A percentile compares a stretch with the other conserved stretches of the same genome.
Conservation (phyloP, 306 rosid genomes). For the Sphenostylis stenocarpa region DNA sequence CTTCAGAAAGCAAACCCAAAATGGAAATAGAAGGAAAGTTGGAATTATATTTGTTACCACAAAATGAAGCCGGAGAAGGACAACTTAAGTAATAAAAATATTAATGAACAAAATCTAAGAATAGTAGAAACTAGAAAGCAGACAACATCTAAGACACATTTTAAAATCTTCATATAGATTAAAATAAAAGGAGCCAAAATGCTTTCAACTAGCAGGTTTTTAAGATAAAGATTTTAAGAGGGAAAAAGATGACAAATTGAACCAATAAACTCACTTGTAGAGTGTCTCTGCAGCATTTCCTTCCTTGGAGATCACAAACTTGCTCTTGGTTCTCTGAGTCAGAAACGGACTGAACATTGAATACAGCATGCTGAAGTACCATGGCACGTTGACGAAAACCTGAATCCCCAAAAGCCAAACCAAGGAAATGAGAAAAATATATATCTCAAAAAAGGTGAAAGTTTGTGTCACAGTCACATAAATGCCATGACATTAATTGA, state of each 20-base stretch:
- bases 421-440: background rate
- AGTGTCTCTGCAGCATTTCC: slow-evolving; percentile 94
- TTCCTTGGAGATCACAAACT: slow-evolving; percentile 91
- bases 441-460: background rate
- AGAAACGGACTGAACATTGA: slow-evolving; percentile 93
- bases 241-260: background rate
- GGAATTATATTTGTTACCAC: slow-evolving; percentile 7
- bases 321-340: slow-evolving; percentile 95
- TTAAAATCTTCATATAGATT: background rate
- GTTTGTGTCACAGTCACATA: background rate
- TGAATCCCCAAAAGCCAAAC: slow-evolving; percentile 23
- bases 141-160: background rate
- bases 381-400: slow-evolving; percentile 96
- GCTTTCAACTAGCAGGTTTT: background rate
- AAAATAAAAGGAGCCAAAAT: slow-evolving; percentile 6
- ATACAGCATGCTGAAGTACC: slow-evolving; percentile 94
- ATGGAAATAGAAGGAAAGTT: slow-evolving; percentile 19
- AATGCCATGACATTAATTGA: background rate
- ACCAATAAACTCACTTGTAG: slow-evolving; percentile 62
- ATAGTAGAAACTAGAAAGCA: slow-evolving; percentile 17
- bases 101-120: slow-evolving; percentile 4
- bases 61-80: background rate
- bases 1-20: slow-evolving; percentile 21
- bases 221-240: background rate
- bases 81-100: background rate